phyloP scores from a whole-genome alignment of 805 yeast species.

The Spathaspora girioi region DNA sequence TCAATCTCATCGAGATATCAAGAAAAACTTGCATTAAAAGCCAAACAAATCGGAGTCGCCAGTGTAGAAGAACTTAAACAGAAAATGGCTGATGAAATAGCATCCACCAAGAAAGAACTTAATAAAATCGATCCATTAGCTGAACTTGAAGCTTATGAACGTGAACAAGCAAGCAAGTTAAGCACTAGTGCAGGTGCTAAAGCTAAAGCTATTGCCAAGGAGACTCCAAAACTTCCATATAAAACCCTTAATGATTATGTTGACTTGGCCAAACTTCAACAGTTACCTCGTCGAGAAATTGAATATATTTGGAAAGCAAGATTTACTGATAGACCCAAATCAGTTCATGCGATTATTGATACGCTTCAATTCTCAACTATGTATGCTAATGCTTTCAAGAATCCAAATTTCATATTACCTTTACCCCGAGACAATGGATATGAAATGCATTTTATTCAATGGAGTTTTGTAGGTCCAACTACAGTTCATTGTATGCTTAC shows the following conservation, averaged over 20 bases:
- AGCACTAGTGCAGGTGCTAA: slow-evolving; percentile 10
- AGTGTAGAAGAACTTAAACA: slow-evolving; percentile 58
- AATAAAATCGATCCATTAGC: slow-evolving; percentile 65
- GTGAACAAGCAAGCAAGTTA: slow-evolving; percentile 28
- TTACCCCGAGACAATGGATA: slow-evolving; percentile 61
- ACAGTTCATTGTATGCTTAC: slow-evolving; percentile 91
- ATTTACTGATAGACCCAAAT: slow-evolving; percentile 56
- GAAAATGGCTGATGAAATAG: slow-evolving; percentile 59
- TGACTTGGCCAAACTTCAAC: slow-evolving; percentile 60
- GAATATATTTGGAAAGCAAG: slow-evolving; percentile 88
- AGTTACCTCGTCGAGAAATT: slow-evolving; percentile 58
- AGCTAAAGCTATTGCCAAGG: slow-evolving; percentile 31
- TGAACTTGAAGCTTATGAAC: slow-evolving; percentile 57
- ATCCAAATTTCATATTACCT: slow-evolving; percentile 88
- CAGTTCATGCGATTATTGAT: slow-evolving; percentile 64
- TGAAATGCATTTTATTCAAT: slow-evolving; percentile 91
- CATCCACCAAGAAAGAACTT: slow-evolving; percentile 50
- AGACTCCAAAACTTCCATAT: slow-evolving; percentile 47
- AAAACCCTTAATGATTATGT: slow-evolving; percentile 71
- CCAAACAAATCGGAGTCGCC: slow-evolving; percentile 29
- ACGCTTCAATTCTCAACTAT: slow-evolving; percentile 59
- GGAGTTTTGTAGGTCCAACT: slow-evolving; percentile 81
- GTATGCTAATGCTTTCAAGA: slow-evolving; percentile 59
- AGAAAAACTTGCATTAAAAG: slow-evolving; percentile 32
- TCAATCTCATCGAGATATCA: slow-evolving; percentile 18